Conservation (phyloP, 2,329 filamentous ascomycete species). For the Amphichorda felina region DNA sequence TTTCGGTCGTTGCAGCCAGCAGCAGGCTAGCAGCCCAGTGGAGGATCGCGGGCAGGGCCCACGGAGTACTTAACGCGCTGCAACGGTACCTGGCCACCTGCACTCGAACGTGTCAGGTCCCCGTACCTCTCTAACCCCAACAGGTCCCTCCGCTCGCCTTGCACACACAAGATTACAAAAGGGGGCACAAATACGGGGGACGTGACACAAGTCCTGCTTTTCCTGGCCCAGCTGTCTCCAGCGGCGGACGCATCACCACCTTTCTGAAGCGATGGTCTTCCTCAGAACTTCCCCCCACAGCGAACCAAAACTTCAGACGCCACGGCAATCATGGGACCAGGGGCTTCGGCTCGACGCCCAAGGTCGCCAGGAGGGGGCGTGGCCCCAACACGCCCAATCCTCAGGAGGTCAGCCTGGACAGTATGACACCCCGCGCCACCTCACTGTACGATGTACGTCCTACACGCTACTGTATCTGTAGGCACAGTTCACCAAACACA, state of each 20-base stretch:
- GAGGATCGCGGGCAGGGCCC: too few species aligned
- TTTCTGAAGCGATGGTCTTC: conserved; percentile 3
- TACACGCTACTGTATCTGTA: too few species aligned
- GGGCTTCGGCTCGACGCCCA: background rate
- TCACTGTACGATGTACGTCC: too few species aligned
- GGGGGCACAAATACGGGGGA: conserved; percentile 1
- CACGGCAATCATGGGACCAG: conserved; percentile 2
- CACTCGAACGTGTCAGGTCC: background rate
- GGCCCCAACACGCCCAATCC: too few species aligned
- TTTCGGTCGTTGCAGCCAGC: conserved; percentile 3
- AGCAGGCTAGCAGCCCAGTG: background rate
- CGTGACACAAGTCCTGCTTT: conserved; percentile 1
- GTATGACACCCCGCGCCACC: too few species aligned
- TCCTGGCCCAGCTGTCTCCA: background rate
- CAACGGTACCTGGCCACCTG: too few species aligned
- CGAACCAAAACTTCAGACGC: conserved; percentile 2
- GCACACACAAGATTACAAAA: background rate
- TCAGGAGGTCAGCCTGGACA: too few species aligned
- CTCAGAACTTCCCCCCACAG: conserved; percentile 1
- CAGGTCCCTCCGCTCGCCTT: too few species aligned
- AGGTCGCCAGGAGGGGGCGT: too few species aligned
- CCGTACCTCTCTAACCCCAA: background rate
- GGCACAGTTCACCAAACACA: too few species aligned
- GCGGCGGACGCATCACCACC: background rate
- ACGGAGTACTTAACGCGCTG: too few species aligned